Evolutionary conservation across 495 filamentous ascomycete species (phyloP), one percentile per base, ranked within the genome.

Genomic region (Wilcoxina mikolae): DNA sequence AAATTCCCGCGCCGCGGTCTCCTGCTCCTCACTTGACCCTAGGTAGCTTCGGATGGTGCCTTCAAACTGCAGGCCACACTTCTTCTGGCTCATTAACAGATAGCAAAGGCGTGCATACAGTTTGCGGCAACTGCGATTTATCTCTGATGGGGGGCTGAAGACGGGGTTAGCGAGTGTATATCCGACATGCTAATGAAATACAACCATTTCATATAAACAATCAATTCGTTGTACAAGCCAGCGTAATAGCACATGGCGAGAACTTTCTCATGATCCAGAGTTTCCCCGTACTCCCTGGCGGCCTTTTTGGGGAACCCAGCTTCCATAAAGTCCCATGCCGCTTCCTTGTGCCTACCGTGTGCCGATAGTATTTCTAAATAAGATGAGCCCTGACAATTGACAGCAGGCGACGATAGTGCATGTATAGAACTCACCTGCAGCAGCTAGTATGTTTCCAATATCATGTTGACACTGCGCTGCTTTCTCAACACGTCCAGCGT

Each of bases 101-200:
- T 58, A 59, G 24, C 46, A 46, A 2, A 59, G 20, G 9, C 31
- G 31, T 38, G 43, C 25, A 48, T 58, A 59, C 24, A 53, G 57
- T 2, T 29, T 58, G 4, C 38, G 33, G 11, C 57, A 50, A 33
- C 45, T 12, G 17, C 43, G 17, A 18, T 58, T 47, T 7, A 59
- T 55, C 28, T 47, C 10, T 23, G 48, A 1, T 5, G 27, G n/a
- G 48, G 20, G 38, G 10, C 55, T 58, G n/a, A 29, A 55, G 22
- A 25, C 3, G 45, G 54, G 28, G 56, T 20, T 24, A 50, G 51
- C 3, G 22, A 26, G 5, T 18, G 2, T 12, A 22, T 11, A 47
- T 18, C n/a, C 15, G 4, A 11, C 4, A 25, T 22, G 15, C 24
- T 17, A 27, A 20, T 3, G 3, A 31, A 18, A 1, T 10, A 10